A percentile compares a stretch with the other conserved stretches of the same genome.
Evolutionary conservation across 2,329 filamentous ascomycete species (phyloP).

Genomic region (Aspergillus aculeatinus): DNA sequence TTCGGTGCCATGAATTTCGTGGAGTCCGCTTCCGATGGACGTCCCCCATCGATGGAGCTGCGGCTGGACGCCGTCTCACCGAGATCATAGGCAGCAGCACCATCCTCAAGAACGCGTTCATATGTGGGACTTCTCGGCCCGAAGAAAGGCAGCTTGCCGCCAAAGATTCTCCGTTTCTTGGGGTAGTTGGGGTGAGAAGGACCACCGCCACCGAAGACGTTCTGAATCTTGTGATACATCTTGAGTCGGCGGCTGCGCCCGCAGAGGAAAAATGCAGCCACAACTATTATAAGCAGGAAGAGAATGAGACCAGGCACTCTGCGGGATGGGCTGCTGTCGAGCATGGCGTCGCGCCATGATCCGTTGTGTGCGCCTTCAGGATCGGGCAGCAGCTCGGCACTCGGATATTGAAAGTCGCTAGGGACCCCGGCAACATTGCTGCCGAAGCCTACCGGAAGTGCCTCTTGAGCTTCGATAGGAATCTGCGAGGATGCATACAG

Average conservation of each 20-base stretch:
- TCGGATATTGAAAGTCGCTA: constrained; percentile 77
- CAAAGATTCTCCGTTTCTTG: constrained; percentile 63
- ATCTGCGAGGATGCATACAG: constrained; percentile 91
- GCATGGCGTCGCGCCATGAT: constrained; percentile 62
- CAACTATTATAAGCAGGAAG: constrained; percentile 70
- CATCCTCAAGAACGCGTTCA: constrained; percentile 83
- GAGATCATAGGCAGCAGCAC: constrained; percentile 73
- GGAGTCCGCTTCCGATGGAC: constrained; percentile 56
- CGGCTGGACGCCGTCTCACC: constrained; percentile 57
- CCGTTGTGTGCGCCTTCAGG: constrained; percentile 41
- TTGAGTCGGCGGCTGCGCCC: constrained; percentile 72
- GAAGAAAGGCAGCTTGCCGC: constrained; percentile 47
- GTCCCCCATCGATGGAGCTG: constrained; percentile 60
- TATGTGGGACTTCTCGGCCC: constrained; percentile 55
- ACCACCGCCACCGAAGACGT: constrained; percentile 30
- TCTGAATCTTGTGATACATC: constrained; percentile 56
- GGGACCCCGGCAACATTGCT: constrained; percentile 72
- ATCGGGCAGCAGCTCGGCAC: constrained; percentile 37
- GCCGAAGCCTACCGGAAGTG: constrained; percentile 85
- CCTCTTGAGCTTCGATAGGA: constrained; percentile 59
- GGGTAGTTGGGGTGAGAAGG: constrained; percentile 33
- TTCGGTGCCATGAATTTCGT: constrained; percentile 59
- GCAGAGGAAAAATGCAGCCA: constrained; percentile 71
- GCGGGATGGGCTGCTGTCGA: constrained; percentile 64
- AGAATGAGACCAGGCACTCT: constrained; percentile 72